Base-by-base conservation (phyloP, 768 basidiomycete species). In the Suillus lakei region DNA sequence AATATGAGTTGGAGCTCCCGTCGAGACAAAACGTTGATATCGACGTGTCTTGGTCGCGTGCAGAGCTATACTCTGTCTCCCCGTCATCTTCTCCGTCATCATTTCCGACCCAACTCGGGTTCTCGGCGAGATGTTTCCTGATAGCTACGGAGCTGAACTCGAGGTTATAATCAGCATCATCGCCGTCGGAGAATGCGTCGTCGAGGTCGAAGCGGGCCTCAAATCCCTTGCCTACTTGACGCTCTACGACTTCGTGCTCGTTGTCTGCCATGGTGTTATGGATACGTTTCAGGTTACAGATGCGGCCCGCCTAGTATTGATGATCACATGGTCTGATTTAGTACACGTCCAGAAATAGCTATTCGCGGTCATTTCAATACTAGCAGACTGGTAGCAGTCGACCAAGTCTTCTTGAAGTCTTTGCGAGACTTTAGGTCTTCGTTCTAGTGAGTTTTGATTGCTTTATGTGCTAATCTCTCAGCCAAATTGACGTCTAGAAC, bases 181-280 rank as follows among this genome's bases (percentile, higher is more conserved):
- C 86, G 12, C 74, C 79, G 56, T 88, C 87, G 1, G 83, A 82
- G 76, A 93, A 93, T 16, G 89, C 88, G 73, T 93, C 92, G 77
- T 92, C 91, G 46, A 85, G 75, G 67, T 82, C 77, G 61, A 84
- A 76, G n/a, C 65, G 67, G 5, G 54, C 3, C 30, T 71, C 67
- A 4, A 72, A 46, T 13, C 71, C 69, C 62, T 77, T 75, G 54
- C 72, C 72, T 34, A 70, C 67, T 46, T 73, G 68, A 2, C 75
- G 67, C 43, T 76, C 63, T 38, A 75, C 62, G 15, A 28, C 53
- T 61, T 70, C 60, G 9, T 51, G 36, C 13, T 50, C 30, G 28
- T 38, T 28, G 36, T 64, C 70, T 50, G 72, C 50, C 68, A 69
- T 76, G 65, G 48, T 21, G 26, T 10, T 18, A 39, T 48, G 50